Base-by-base conservation (phyloP, 1,139 yeast species). In the Yamadazyma diddensiae region DNA sequence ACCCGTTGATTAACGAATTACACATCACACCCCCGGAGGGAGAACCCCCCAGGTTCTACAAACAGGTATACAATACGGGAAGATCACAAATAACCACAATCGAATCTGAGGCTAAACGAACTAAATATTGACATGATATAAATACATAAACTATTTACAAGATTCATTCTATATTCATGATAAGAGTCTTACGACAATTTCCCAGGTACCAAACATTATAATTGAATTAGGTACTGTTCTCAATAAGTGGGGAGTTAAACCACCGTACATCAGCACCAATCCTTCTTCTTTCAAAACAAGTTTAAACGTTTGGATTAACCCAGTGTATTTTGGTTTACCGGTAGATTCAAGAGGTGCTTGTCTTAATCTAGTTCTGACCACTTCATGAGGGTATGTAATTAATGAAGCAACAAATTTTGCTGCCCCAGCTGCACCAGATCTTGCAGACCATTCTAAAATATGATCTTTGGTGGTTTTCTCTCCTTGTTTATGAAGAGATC, bases 121-220 rank as follows among this genome's bases (percentile, higher is more conserved):
- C 14, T 7, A 26, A 27, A 20, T 23, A 29, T 14, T 21, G 13
- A 18, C 18, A 12, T 26, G 14, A 13, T 24, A 29, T 33, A 19
- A 17, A 26, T 26, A 30, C 16, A 28, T 12, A 5, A 17, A 18
- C 19, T 21, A 27, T 25, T 19, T 12, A 30, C 15, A 23, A 13
- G 14, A 23, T 22, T 30, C 34, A 36, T 38, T 25, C 4, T 7
- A 12, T 3, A 29, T 29, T 47, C 42, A 55, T 17, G 87, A 78
- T 31, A 83, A 64, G 26, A 82, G 53, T 41, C 83, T 73, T 26
- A 92, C 88, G 31, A 94, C 86, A 29, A 94, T 61, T 53, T 94
- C 99, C 97, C 98, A 94, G 2, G 98, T 90, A 23, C 99, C 98
- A 68, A 94, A 94, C 97, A 94, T 92, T 45, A 94, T 90, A 54